phyloP scores from a whole-genome alignment of 371 early-diverging fungal genomes.

The Coemansia sp. region DNA sequence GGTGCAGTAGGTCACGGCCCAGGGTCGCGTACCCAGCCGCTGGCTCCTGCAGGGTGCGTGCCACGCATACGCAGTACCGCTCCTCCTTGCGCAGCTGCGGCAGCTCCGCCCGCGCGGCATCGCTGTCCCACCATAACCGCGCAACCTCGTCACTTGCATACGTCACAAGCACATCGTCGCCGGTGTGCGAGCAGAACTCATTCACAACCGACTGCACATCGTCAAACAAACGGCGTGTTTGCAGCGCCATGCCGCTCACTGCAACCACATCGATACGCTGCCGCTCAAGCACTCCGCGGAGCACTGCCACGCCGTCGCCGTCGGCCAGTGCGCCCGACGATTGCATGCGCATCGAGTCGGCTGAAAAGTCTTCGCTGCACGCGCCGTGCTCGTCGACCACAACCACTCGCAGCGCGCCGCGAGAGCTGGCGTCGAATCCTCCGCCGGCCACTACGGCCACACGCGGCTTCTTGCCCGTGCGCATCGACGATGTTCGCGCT shows the following conservation, averaged over 20 bases:
- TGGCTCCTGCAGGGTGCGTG: slow-evolving; percentile 82
- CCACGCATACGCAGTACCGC: slow-evolving; percentile 87
- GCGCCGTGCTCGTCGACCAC: slow-evolving; percentile 76
- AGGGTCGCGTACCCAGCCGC: slow-evolving; percentile 80
- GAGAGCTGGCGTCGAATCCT: slow-evolving; percentile 63
- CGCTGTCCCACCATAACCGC: slow-evolving; percentile 76
- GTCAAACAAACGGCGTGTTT: slow-evolving; percentile 70
- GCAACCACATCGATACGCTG: slow-evolving; percentile 77
- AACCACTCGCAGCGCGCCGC: slow-evolving; percentile 70
- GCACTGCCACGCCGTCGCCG: slow-evolving; percentile 58
- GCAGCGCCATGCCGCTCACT: slow-evolving; percentile 75
- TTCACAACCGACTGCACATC: slow-evolving; percentile 61
- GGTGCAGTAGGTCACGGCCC: slow-evolving; percentile 65
- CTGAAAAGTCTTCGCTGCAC: slow-evolving; percentile 63
- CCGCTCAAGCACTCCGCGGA: slow-evolving; percentile 61
- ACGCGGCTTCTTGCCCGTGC: slow-evolving; percentile 62
- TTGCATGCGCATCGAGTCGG: slow-evolving; percentile 57
- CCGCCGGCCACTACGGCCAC: slow-evolving; percentile 85
- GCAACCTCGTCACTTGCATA: slow-evolving; percentile 87
- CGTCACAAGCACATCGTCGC: slow-evolving; percentile 55
- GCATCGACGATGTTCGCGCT: slow-evolving; percentile 57
- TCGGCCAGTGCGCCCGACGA: slow-evolving; percentile 52
- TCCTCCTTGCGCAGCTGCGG: slow-evolving; percentile 63
- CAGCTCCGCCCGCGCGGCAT: slow-evolving; percentile 72
- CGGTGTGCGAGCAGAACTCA: slow-evolving; percentile 55